Percentiles rank a stretch among this genome's conserved stretches.
These are phyloP conservation scores for Neocatenulostroma microsporum DNA, from an alignment of 2,329 filamentous ascomycete genomes.

Conservation along the genomic window DNA sequence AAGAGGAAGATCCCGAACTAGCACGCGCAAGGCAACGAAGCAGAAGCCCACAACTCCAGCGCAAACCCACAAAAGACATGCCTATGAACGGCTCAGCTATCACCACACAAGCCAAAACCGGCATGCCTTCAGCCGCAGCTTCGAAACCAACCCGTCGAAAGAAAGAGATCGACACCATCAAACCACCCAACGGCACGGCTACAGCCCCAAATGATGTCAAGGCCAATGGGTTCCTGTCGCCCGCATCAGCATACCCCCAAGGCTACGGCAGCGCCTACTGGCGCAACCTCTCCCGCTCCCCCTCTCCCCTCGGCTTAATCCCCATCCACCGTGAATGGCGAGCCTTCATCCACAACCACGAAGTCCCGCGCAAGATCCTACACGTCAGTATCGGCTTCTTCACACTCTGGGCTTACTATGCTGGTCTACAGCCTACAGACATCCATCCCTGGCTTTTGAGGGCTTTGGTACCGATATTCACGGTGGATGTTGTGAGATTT, in stretches of 20 bases:
- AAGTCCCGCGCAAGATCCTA: slow-evolving; percentile 86
- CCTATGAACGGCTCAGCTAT: slow-evolving; percentile 20
- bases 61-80: slow-evolving; percentile 12
- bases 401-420: slow-evolving; percentile 75
- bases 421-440: slow-evolving; percentile 64
- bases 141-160: slow-evolving; percentile 22
- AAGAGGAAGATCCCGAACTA: slow-evolving; percentile 42
- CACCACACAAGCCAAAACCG: slow-evolving; percentile 13
- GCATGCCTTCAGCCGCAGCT: slow-evolving; percentile 7
- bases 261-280: slow-evolving; percentile 70
- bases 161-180: slow-evolving; percentile 27
- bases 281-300: slow-evolving; percentile 83
- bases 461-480: slow-evolving; percentile 74
- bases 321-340: slow-evolving; percentile 91
- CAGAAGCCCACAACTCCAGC: slow-evolving; percentile 53
- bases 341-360: slow-evolving; percentile 84
- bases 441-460: slow-evolving; percentile 81
- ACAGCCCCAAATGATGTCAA: slow-evolving; percentile 14
- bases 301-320: slow-evolving; percentile 86
- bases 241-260: slow-evolving; percentile 22
- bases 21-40: slow-evolving; percentile 61
- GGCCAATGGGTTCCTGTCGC: slow-evolving; percentile 24
- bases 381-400: slow-evolving; percentile 97
- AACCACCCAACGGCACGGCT: slow-evolving; percentile 12
- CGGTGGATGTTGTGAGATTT: slow-evolving; percentile 75